Percentiles rank a stretch among this genome's conserved stretches.
Conservation (phyloP, 441 rosid genomes). For the Dalechampia spathulata region DNA sequence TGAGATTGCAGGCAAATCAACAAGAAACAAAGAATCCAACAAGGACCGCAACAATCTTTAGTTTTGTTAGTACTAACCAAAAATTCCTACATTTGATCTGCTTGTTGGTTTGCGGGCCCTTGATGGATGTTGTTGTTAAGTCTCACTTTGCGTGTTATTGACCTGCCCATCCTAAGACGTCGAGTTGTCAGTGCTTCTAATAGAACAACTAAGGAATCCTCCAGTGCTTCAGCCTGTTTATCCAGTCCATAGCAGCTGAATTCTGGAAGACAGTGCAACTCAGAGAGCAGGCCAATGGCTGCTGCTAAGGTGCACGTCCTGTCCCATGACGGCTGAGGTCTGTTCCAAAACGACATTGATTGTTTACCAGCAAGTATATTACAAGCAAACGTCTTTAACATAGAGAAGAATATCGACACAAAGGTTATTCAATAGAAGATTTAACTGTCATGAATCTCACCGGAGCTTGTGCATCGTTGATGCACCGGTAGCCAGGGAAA, state of each 20-base stretch:
- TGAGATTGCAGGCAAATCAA: no score
- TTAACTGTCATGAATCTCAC: constrained; percentile 32
- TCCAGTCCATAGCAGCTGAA: constrained; percentile 43
- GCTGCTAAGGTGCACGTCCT: constrained; percentile 92
- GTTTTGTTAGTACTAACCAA: no score
- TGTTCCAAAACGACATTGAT: constrained; percentile 16
- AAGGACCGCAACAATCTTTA: no score
- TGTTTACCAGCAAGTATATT: neutral
- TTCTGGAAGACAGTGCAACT: constrained; percentile 54
- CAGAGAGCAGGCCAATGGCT: constrained; percentile 62
- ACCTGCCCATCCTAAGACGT: constrained; percentile 86
- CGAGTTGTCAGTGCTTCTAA: constrained; percentile 63
- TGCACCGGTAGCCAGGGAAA: constrained; percentile 65
- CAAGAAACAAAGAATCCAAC: no score
- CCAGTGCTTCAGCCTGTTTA: constrained; percentile 57
- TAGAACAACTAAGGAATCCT: constrained; percentile 49
- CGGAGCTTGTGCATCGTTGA: constrained; percentile 92
- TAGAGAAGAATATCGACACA: neutral
- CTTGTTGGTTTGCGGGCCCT: constrained; percentile 5
- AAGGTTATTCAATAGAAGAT: neutral
- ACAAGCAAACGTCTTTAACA: neutral
- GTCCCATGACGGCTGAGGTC: constrained; percentile 97
- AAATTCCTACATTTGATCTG: neutral
- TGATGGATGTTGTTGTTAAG: constrained; percentile 34
- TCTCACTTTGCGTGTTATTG: constrained; percentile 67